Evolutionary conservation across 2,329 filamentous ascomycete species (phyloP).

Genomic region (Fusarium annulatum): DNA sequence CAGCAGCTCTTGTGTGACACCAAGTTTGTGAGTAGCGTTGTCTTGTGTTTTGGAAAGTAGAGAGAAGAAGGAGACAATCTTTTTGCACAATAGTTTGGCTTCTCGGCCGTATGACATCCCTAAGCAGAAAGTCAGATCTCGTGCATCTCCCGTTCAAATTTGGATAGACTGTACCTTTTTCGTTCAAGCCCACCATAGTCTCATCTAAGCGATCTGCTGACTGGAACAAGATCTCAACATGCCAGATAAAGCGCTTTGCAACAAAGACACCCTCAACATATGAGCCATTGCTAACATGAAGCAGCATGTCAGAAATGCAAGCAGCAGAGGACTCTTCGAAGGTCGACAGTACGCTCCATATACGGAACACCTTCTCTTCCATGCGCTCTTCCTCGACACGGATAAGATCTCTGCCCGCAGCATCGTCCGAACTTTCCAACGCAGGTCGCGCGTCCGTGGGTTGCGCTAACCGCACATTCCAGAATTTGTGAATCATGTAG

Average conservation of each 20-base stretch:
- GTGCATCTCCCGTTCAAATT: not conserved
- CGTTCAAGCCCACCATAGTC: constrained; percentile 73
- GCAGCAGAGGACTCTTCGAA: constrained; percentile 98
- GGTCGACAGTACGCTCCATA: constrained; percentile 96
- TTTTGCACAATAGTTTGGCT: constrained; percentile 99
- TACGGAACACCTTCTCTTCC: constrained; percentile 97
- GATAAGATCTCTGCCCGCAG: constrained; percentile 77
- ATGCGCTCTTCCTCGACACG: constrained; percentile 90
- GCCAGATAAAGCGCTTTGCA: constrained; percentile 94
- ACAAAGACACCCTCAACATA: constrained; percentile 96
- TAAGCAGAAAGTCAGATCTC: constrained; percentile 48
- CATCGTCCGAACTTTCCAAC: constrained; percentile 58
- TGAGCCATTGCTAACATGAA: constrained; percentile 97
- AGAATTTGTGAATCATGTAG: constrained; percentile 99
- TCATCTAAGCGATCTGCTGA: constrained; percentile 87
- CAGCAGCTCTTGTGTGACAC: constrained; percentile 97
- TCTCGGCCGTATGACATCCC: constrained; percentile 92
- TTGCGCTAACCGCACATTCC: constrained; percentile 90
- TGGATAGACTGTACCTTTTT: constrained; percentile 72
- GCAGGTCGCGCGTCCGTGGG: constrained; percentile 63
- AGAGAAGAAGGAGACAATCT: constrained; percentile 98
- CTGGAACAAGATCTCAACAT: constrained; percentile 91
- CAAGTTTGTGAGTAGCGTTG: constrained; percentile 86
- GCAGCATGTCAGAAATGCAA: constrained; percentile 98
- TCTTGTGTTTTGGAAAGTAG: constrained; percentile 95